A percentile compares a stretch with the other conserved stretches of the same genome.
phyloP scores from a whole-genome alignment of 2,329 filamentous ascomycete genomes.

The Verticillium alfalfae region DNA sequence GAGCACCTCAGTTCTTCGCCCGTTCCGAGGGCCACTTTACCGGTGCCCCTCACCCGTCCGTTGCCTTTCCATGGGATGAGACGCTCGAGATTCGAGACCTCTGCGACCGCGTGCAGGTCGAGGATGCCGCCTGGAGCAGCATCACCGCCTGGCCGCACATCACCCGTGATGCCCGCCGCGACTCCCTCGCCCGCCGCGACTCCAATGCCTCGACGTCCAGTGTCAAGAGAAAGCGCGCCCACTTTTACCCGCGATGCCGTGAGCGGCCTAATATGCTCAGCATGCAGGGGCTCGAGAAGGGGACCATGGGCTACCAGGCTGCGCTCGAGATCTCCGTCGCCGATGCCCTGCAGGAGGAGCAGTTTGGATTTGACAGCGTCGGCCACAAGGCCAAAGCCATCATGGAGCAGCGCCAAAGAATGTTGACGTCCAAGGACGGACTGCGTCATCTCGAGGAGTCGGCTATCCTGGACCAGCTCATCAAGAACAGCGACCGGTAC shows the following conservation, averaged over 20 bases:
- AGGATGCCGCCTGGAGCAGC: constrained; percentile 57
- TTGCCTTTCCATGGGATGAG: constrained; percentile 64
- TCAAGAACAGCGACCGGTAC: constrained; percentile 51
- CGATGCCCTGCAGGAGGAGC: constrained; percentile 59
- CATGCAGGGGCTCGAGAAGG: constrained; percentile 66
- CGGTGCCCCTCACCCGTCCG: constrained; percentile 55
- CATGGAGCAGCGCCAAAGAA: constrained; percentile 51
- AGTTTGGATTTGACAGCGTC: constrained; percentile 53
- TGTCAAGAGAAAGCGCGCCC: constrained; percentile 41
- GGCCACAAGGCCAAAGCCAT: constrained; percentile 49
- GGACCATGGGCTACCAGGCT: constrained; percentile 63
- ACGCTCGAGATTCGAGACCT: constrained; percentile 56
- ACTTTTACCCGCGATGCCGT: constrained; percentile 53
- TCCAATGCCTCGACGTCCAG: constrained; percentile 29
- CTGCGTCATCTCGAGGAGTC: constrained; percentile 53
- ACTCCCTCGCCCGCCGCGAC: constrained; percentile 25
- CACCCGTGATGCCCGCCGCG: constrained; percentile 40
- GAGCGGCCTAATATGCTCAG: constrained; percentile 68
- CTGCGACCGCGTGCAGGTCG: constrained; percentile 59
- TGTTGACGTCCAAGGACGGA: constrained; percentile 46
- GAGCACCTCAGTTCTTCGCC: constrained; percentile 68
- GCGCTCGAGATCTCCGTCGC: constrained; percentile 61
- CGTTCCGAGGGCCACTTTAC: constrained; percentile 54
- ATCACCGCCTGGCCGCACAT: constrained; percentile 60
- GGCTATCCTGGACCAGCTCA: constrained; percentile 53